A percentile compares a stretch with the other conserved stretches of the same genome.
Evolutionary conservation across 352 stramenopile genomes (phyloP).

Genomic region (Thalassiosira hispida): DNA sequence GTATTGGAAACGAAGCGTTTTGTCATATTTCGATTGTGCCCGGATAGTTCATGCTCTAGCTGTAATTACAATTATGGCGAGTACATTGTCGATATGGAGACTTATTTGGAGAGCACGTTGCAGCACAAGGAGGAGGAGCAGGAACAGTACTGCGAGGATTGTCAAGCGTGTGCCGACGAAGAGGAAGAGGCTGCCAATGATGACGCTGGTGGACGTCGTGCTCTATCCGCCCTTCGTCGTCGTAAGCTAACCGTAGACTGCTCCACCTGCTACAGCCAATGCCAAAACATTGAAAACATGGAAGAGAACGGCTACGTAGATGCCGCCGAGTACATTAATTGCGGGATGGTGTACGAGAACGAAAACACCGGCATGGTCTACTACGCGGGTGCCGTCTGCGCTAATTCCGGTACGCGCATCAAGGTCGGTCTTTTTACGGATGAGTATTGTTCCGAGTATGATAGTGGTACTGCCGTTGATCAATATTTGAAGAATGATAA

Average conservation of each 20-base stretch:
- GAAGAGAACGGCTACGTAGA: slow-evolving; percentile 56
- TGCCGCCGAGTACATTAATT: slow-evolving; percentile 43
- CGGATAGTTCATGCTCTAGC: slow-evolving; percentile 31
- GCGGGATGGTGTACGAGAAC: slow-evolving; percentile 54
- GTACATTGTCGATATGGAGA: slow-evolving; percentile 53
- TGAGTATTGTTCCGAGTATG: slow-evolving; percentile 33
- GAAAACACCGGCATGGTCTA: slow-evolving; percentile 41
- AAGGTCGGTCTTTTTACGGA: slow-evolving; percentile 56
- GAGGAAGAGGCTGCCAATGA: neutral
- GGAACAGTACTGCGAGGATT: slow-evolving; percentile 46
- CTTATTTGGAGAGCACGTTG: slow-evolving; percentile 37
- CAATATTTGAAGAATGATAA: slow-evolving; percentile 54
- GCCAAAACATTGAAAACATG: slow-evolving; percentile 62
- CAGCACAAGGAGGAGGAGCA: slow-evolving; percentile 39
- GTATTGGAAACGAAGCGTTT: slow-evolving; percentile 38
- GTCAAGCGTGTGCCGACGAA: slow-evolving; percentile 27
- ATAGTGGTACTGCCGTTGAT: slow-evolving; percentile 15
- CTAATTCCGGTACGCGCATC: slow-evolving; percentile 23
- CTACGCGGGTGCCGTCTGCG: slow-evolving; percentile 47
- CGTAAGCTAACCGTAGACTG: slow-evolving; percentile 22
- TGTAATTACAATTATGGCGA: slow-evolving; percentile 51
- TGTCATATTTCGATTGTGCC: slow-evolving; percentile 56
- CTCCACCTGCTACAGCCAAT: slow-evolving; percentile 54
- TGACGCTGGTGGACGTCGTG: neutral
- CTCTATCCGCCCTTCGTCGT: neutral